Percentiles rank a stretch among this genome's conserved stretches.
These are phyloP conservation scores for Metschnikowia lunata DNA, from an alignment of 805 yeast genomes.

Conservation along the genomic window DNA sequence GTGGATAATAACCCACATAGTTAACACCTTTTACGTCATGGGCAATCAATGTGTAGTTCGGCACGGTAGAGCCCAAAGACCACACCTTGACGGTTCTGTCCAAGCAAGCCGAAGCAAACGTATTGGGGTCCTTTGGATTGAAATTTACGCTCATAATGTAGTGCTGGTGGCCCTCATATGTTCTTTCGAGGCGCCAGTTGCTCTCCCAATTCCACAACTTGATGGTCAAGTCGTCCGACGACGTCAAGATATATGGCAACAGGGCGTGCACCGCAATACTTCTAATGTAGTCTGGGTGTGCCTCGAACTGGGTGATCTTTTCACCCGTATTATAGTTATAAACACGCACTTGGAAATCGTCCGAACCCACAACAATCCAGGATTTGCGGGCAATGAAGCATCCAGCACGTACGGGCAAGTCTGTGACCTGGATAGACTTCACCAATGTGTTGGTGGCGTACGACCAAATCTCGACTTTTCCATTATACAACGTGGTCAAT, in stretches of 20 bases:
- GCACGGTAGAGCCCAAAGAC: slow-evolving; percentile 82
- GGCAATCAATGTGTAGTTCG: slow-evolving; percentile 88
- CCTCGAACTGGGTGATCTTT: slow-evolving; percentile 91
- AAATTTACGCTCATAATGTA: slow-evolving; percentile 91
- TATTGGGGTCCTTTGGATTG: slow-evolving; percentile 96
- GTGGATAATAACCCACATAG: slow-evolving; percentile 94
- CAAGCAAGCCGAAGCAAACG: slow-evolving; percentile 95
- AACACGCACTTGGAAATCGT: slow-evolving; percentile 90
- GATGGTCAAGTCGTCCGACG: slow-evolving; percentile 87
- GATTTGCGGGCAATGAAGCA: slow-evolving; percentile 92
- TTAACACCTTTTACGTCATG: slow-evolving; percentile 94
- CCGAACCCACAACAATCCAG: slow-evolving; percentile 95
- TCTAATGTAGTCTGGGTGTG: slow-evolving; percentile 96
- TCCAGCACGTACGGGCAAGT: slow-evolving; percentile 94
- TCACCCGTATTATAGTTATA: slow-evolving; percentile 95
- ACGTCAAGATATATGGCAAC: slow-evolving; percentile 82
- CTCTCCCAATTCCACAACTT: slow-evolving; percentile 98
- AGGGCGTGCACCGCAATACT: slow-evolving; percentile 92
- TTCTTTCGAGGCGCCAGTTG: slow-evolving; percentile 84
- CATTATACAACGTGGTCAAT: slow-evolving; percentile 84
- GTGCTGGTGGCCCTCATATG: slow-evolving; percentile 93
- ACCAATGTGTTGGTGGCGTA: slow-evolving; percentile 81
- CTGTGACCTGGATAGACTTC: slow-evolving; percentile 90
- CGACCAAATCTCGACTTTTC: slow-evolving; percentile 89
- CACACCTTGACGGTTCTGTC: slow-evolving; percentile 96